Percentiles rank a stretch among this genome's conserved stretches.
Conservation (phyloP, 2,329 filamentous ascomycete genomes). For the Trichoderma koningii region DNA sequence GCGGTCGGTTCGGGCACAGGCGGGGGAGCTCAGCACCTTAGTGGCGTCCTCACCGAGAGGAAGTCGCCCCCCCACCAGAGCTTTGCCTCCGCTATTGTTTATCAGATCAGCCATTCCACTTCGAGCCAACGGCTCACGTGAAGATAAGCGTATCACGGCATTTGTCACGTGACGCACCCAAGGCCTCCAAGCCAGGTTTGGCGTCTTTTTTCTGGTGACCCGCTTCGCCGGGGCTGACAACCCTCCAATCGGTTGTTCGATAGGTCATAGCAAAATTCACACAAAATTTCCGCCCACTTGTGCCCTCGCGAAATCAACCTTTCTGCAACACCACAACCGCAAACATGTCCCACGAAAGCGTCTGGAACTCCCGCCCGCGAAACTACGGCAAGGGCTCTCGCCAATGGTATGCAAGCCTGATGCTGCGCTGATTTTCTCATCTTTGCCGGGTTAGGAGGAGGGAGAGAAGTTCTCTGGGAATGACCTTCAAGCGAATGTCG, state of each 20-base stretch:
- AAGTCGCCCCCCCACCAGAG: not conserved
- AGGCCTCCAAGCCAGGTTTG: not conserved
- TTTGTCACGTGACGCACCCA: conserved; percentile 31
- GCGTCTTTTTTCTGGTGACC: conserved; percentile 8
- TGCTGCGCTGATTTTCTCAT: conserved; percentile 2
- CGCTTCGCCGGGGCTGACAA: conserved; percentile 42
- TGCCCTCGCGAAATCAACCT: conserved; percentile 41
- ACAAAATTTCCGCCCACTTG: conserved; percentile 45
- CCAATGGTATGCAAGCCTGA: conserved; percentile 70
- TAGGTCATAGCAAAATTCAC: conserved; percentile 40
- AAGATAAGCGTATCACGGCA: conserved; percentile 12
- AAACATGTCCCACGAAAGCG: conserved; percentile 79
- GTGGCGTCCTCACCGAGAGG: conserved; percentile 20
- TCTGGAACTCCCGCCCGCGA: conserved; percentile 98
- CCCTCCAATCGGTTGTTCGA: conserved; percentile 42
- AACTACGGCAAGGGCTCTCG: conserved; percentile 96
- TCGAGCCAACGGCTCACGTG: conserved; percentile 14
- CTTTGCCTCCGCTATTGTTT: not conserved
- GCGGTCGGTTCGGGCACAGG: conserved; percentile 16
- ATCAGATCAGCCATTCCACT: not conserved
- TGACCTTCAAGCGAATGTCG: conserved; percentile 8
- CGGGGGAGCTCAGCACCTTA: conserved; percentile 17
- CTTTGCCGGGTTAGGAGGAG: not conserved
- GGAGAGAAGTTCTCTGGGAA: not conserved
- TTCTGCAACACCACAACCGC: conserved; percentile 39